Conservation (phyloP, 176 grass and related monocot species). For the Tillandsia leiboldiana region DNA sequence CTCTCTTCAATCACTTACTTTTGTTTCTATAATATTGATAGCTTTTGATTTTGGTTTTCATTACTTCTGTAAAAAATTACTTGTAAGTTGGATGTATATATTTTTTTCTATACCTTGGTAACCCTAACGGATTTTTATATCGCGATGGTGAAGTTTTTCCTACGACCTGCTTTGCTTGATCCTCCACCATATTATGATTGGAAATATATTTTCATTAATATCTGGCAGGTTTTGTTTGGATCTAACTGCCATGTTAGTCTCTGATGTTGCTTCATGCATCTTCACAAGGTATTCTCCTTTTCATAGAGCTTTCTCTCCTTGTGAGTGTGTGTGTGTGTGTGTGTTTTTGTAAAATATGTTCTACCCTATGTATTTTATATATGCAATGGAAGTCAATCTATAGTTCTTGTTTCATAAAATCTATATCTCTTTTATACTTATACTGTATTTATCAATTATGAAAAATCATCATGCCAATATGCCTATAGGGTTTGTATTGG, state of each 20-base stretch:
- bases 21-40: slow-evolving; percentile 1
- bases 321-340: background rate
- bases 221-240: slow-evolving; percentile 76
- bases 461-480: slow-evolving; percentile 18
- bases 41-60: background rate
- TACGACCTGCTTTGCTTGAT: too few relatives aligned
- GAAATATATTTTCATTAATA: background rate
- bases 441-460: background rate
- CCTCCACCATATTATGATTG: too few relatives aligned
- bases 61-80: background rate
- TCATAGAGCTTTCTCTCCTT: background rate
- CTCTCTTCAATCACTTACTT: slow-evolving; percentile 9
- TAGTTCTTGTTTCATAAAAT: slow-evolving; percentile 2
- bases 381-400: too few relatives aligned
- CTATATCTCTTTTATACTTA: background rate
- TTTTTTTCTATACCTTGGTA: background rate
- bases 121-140: background rate
- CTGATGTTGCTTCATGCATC: slow-evolving; percentile 90
- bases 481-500: slow-evolving; percentile 65
- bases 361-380: too few relatives aligned
- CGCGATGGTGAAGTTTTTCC: background rate
- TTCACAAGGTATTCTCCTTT: slow-evolving; percentile 55
- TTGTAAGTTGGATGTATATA: background rate
- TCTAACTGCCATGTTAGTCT: slow-evolving; percentile 59
- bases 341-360: background rate